Evolutionary conservation across 2,329 filamentous ascomycete genomes (phyloP), one percentile per base, ranked within the genome.

Genomic region (Fusarium euwallaceae): DNA sequence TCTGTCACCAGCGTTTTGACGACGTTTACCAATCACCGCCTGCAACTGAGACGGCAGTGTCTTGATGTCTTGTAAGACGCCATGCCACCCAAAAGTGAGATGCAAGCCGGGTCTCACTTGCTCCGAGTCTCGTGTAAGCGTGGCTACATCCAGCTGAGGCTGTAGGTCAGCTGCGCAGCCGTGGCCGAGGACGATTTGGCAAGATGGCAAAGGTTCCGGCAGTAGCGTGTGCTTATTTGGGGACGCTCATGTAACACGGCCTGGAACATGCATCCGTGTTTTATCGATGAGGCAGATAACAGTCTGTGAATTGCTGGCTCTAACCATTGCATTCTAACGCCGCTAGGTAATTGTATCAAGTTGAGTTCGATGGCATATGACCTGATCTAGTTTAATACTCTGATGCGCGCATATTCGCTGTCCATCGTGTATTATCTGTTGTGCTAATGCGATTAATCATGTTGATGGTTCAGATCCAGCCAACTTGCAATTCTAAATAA

Each of bases 61-160:
- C 51, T 69, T 63, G 29, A 45, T 56, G 17, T n/a, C 14, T 37
- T 55, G 41, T 67, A 61, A 75, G 66, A 67, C 56, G 51, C 53
- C 36, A 71, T 70, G n/a, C 7, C 51, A 14, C 36, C 53, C 29
- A 22, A 56, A 9, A 22, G 29, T 76, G 55, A 62, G 63, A 45
- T 66, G 58, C 45, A 11, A 36, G 9, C 32, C 55, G 70, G 64
- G 36, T 73, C 62, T 67, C 55, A 59, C 67, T 66, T 53, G 39
- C 66, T 73, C 65, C 69, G 43, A n/a, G 16, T 24, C 20, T 63
- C 24, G 34, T 37, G 29, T 61, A 17, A 51, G 32, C 56, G 34
- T 36, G 65, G 64, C 58, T 24, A 14, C 34, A 24, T 24, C 14
- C 34, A 51, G 56, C 20, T 60, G 55, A 24, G 48, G 72, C 48